These are phyloP conservation scores for Aspergillus asperescens DNA, from an alignment of 495 filamentous ascomycete genomes.

Conservation along the genomic window DNA sequence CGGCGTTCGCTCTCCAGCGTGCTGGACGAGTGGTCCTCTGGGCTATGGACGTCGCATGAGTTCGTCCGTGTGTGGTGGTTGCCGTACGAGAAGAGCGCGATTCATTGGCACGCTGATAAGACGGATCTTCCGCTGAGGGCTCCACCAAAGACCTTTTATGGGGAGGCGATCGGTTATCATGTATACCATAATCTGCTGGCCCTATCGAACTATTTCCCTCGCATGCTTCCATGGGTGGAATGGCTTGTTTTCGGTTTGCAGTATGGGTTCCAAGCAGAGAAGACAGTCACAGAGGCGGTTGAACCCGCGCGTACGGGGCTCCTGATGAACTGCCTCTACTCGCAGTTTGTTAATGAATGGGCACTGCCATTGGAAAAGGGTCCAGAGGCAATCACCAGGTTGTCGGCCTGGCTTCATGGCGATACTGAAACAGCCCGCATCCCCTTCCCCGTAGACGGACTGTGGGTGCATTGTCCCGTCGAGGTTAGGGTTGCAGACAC, in stretches of 20 bases:
- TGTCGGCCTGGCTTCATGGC: slow-evolving; percentile 79
- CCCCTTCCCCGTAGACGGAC: slow-evolving; percentile 68
- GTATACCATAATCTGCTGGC: slow-evolving; percentile 87
- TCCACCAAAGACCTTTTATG: slow-evolving; percentile 65
- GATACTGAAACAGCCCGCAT: slow-evolving; percentile 55
- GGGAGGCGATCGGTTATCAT: slow-evolving; percentile 72
- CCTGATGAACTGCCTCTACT: slow-evolving; percentile 94
- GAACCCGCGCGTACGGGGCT: slow-evolving; percentile 73
- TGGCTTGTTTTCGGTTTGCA: slow-evolving; percentile 95
- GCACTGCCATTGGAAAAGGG: slow-evolving; percentile 84
- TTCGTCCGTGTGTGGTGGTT: slow-evolving; percentile 97
- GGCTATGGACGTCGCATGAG: slow-evolving; percentile 77
- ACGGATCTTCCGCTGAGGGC: slow-evolving; percentile 50
- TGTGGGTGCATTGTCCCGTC: slow-evolving; percentile 89
- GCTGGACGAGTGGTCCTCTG: slow-evolving; percentile 63
- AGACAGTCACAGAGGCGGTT: slow-evolving; percentile 62
- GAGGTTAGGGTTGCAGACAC: slow-evolving; percentile 87
- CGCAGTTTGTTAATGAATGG: slow-evolving; percentile 97
- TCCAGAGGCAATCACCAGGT: slow-evolving; percentile 77
- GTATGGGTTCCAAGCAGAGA: slow-evolving; percentile 72
- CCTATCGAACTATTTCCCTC: slow-evolving; percentile 68
- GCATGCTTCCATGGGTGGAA: slow-evolving; percentile 78
- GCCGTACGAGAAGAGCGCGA: slow-evolving; percentile 78
- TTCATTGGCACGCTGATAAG: slow-evolving; percentile 81
- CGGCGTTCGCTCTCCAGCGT: slow-evolving; percentile 63